Percentiles rank a stretch among this genome's conserved stretches.
These are phyloP conservation scores for Phaeosphaeriaceae sp. DNA, from an alignment of 2,329 filamentous ascomycete species.

Conservation along the genomic window DNA sequence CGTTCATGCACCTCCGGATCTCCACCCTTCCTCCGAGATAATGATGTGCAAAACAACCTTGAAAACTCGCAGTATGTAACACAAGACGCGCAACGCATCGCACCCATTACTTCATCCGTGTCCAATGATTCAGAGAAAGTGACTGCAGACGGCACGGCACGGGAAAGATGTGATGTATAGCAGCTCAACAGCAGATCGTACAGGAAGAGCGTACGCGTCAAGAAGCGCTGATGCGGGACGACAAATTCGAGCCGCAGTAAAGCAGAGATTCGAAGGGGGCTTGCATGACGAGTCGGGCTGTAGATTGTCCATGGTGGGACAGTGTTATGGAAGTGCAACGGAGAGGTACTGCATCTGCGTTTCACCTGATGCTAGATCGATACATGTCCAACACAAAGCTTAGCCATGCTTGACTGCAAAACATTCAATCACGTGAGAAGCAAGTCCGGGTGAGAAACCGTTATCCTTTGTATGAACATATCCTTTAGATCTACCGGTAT, in stretches of 20 bases:
- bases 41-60: neutral
- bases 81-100: neutral
- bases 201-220: neutral
- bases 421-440: neutral
- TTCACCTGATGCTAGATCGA: too few species aligned
- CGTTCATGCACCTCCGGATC: conserved; percentile 8
- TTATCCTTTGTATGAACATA: neutral
- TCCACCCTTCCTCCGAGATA: conserved; percentile 10
- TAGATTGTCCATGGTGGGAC: too few species aligned
- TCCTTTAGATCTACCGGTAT: neutral
- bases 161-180: neutral
- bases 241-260: neutral
- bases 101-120: neutral
- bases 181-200: neutral
- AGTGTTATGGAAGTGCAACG: too few species aligned
- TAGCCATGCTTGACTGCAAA: neutral
- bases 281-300: too few species aligned
- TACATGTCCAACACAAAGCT: neutral
- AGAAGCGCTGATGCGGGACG: neutral
- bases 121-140: neutral
- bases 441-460: neutral
- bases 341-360: too few species aligned
- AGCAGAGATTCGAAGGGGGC: neutral
- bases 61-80: neutral
- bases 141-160: neutral